Percentiles rank a stretch among this genome's conserved stretches.
Conservation (phyloP, 768 basidiomycete genomes). For the Baorangia bicolor region DNA sequence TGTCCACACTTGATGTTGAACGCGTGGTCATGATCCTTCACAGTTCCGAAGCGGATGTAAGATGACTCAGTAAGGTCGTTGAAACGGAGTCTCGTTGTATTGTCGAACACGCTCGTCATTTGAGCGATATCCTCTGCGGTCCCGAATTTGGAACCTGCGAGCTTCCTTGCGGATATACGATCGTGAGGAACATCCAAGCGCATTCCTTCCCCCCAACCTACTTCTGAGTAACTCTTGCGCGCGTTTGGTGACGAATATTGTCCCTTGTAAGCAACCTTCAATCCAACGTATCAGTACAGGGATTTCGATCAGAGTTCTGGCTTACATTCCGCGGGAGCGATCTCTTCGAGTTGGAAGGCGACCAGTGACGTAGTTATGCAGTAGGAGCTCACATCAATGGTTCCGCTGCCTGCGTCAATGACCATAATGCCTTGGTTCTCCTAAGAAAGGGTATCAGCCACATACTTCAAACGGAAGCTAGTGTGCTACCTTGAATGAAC, state of each 20-base stretch:
- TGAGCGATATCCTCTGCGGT: conserved; percentile 40
- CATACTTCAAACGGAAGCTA: neutral
- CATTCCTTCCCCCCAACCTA: conserved; percentile 11
- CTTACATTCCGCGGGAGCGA: conserved; percentile 46
- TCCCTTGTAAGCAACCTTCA: conserved; percentile 49
- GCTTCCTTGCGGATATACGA: conserved; percentile 35
- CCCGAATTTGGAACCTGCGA: conserved; percentile 41
- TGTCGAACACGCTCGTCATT: conserved; percentile 46
- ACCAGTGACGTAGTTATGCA: conserved; percentile 33
- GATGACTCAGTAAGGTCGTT: conserved; percentile 37
- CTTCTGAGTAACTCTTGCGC: conserved; percentile 41
- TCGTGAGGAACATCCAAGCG: neutral
- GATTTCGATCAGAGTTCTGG: neutral
- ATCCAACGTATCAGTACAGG: neutral
- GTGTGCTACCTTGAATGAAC: conserved; percentile 25
- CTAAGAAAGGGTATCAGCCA: conserved; percentile 25
- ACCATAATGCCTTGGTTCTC: conserved; percentile 48
- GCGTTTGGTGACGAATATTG: conserved; percentile 48
- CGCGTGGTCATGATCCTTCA: conserved; percentile 39
- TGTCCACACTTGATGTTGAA: conserved; percentile 47
- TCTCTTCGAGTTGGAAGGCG: conserved; percentile 49
- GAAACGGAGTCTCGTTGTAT: conserved; percentile 47
- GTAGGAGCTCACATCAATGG: conserved; percentile 59
- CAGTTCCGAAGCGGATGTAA: conserved; percentile 48
- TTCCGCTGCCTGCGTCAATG: conserved; percentile 65